Percentiles rank a stretch among this genome's conserved stretches.
Evolutionary conservation across 345 rosid species (phyloP).

Genomic region (Euphorbia peplus): DNA sequence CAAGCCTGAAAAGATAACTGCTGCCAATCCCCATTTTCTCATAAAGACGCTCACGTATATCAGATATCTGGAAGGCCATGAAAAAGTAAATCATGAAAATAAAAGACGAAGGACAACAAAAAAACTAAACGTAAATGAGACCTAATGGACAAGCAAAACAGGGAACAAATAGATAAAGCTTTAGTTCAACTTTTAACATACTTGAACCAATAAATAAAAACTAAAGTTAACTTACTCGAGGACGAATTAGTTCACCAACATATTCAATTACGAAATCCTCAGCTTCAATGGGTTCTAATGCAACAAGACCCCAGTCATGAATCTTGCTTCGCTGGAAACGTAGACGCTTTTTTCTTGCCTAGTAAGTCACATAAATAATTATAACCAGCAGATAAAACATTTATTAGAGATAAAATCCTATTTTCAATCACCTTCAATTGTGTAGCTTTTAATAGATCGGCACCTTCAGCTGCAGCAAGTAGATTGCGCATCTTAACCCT

Average conservation of each 20-base stretch:
- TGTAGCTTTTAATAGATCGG: constrained; percentile 84
- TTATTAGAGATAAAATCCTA: constrained; percentile 17
- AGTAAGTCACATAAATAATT: constrained; percentile 20
- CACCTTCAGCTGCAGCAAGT: constrained; percentile 97
- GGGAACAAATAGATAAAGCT: neutral
- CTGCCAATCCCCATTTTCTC: constrained; percentile 99
- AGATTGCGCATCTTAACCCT: constrained; percentile 95
- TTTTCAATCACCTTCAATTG: constrained; percentile 71
- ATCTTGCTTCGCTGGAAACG: constrained; percentile 93
- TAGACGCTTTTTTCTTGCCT: constrained; percentile 93
- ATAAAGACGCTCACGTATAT: constrained; percentile 84
- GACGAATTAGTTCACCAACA: constrained; percentile 96
- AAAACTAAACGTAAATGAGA: neutral
- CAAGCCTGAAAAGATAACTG: constrained; percentile 98
- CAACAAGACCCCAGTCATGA: constrained; percentile 99
- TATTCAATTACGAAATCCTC: constrained; percentile 98
- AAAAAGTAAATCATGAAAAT: constrained; percentile 7
- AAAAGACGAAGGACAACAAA: neutral
- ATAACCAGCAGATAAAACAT: constrained; percentile 2
- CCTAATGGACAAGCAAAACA: neutral
- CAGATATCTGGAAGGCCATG: constrained; percentile 68
- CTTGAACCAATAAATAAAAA: constrained; percentile 1
- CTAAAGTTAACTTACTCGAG: constrained; percentile 52
- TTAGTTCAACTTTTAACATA: neutral
- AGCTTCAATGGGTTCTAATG: constrained; percentile 89